phyloP scores from a whole-genome alignment of 1,284 basidiomycete genomes.

The Vanrija sp. region DNA sequence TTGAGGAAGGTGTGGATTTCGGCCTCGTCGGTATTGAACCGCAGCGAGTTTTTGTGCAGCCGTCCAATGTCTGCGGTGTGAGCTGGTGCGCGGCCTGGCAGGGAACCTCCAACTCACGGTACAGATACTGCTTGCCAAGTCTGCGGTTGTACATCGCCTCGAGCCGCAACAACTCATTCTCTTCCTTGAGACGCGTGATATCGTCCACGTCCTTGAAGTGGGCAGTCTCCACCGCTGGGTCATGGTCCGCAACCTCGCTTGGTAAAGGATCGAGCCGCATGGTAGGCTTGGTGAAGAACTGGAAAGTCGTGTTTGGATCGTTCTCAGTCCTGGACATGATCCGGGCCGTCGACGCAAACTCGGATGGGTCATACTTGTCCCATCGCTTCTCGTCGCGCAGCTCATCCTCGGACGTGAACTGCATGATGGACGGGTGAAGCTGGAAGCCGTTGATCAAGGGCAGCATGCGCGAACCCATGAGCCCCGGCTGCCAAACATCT shows the following conservation, averaged over 20 bases:
- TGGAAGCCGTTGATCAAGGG: constrained; percentile 40
- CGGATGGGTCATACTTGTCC: constrained; percentile 41
- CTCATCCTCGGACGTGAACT: constrained; percentile 39
- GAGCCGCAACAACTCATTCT: constrained; percentile 35
- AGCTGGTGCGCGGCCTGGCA: not conserved
- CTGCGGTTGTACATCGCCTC: constrained; percentile 34
- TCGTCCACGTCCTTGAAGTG: constrained; percentile 2
- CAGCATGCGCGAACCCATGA: constrained; percentile 28
- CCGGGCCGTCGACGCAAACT: constrained; percentile 36
- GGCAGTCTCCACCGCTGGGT: not conserved
- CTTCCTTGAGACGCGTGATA: constrained; percentile 13
- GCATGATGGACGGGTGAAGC: constrained; percentile 39
- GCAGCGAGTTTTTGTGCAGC: constrained; percentile 36
- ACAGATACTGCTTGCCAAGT: constrained; percentile 35
- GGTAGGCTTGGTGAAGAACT: constrained; percentile 21
- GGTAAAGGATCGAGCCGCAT: constrained; percentile 4
- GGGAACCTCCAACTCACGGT: constrained; percentile 26
- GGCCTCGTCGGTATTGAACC: constrained; percentile 43
- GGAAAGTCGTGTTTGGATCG: constrained; percentile 20
- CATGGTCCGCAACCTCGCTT: constrained; percentile 2
- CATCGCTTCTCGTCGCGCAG: constrained; percentile 40
- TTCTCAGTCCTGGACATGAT: constrained; percentile 28
- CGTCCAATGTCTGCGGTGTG: constrained; percentile 36
- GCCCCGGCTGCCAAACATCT: constrained; percentile 31
- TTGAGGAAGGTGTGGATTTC: constrained; percentile 46